Percentiles rank a stretch among this genome's conserved stretches.
These are phyloP conservation scores for Fraxinus platypoda DNA, from an alignment of 305 asterid species.

Conservation along the genomic window DNA sequence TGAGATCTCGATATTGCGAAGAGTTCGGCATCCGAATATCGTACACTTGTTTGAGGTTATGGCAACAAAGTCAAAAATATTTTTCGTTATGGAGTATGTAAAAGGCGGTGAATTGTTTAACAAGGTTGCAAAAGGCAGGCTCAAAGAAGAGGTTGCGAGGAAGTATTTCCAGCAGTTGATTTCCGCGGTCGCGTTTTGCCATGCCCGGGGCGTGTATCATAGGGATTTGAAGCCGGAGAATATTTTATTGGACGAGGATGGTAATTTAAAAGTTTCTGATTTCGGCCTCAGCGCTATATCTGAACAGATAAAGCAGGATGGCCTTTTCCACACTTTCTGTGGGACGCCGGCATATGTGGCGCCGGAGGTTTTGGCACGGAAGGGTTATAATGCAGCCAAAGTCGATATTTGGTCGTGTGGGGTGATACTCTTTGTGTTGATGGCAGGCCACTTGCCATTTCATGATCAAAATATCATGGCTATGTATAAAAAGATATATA, in stretches of 20 bases:
- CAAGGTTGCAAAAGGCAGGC: constrained; percentile 46
- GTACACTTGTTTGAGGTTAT: constrained; percentile 45
- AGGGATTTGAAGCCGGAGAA: constrained; percentile 48
- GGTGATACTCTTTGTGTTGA: constrained; percentile 42
- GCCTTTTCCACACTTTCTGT: constrained; percentile 45
- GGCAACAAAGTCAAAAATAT: constrained; percentile 47
- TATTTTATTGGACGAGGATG: constrained; percentile 44
- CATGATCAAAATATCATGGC: constrained; percentile 46
- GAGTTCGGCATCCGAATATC: constrained; percentile 48
- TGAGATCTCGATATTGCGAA: constrained; percentile 46
- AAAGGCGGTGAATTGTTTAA: constrained; percentile 46
- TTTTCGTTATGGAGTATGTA: constrained; percentile 46
- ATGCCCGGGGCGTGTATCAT: constrained; percentile 54
- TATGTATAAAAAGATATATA: constrained; percentile 47
- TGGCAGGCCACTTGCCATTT: constrained; percentile 51
- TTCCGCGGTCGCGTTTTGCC: constrained; percentile 51
- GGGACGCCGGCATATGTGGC: constrained; percentile 57
- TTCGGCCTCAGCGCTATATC: constrained; percentile 46
- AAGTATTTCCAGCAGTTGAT: constrained; percentile 50
- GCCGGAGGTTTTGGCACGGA: constrained; percentile 45
- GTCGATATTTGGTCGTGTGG: constrained; percentile 57
- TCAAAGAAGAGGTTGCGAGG: constrained; percentile 46
- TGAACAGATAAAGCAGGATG: constrained; percentile 48
- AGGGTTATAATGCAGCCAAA: constrained; percentile 46
- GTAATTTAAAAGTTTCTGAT: constrained; percentile 45